Evolutionary conservation across 306 rosid species (phyloP), one percentile per base, ranked within the genome.

Genomic region (Cyclanthera cordifolia): DNA sequence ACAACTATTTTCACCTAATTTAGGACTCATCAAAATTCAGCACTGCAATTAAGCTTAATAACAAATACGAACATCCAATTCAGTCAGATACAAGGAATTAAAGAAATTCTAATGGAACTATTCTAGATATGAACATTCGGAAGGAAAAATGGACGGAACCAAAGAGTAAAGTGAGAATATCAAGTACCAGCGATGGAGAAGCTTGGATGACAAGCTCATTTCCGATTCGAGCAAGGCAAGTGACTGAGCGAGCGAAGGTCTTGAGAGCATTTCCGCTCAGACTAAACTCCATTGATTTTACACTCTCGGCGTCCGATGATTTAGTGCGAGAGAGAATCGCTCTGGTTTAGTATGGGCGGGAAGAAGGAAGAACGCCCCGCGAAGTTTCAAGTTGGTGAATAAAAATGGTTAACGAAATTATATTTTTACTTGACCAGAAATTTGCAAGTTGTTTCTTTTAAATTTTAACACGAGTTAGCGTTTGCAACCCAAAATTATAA

Each of bases 141-240:
- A 55, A 58, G 19, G 25, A 24, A 50, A 43, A 60, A 2, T 9
- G 43, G 43, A 58, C 34, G 15, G 49, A 19, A 49, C 1, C 0
- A 4, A 11, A 46, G n/a, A 20, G 9, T 2, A 4, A 11, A 57
- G 28, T 58, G 17, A 69, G 49, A 66, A 20, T 3, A 52, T 1
- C 7, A 8, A 55, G 41, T 69, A 87, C 98, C 89, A 82, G 95
- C 71, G 96, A 83, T 41, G 95, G 71, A 68, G 95, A 87, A 24
- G 98, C 90, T 82, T 89, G 93, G 76, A 92, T 77, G 14, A 83
- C 83, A 51, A 92, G 95, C 65, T 92, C 96, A 55, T 87, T 92
- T 5, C 98, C 98, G 45, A 92, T 73, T 1, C 98, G 93, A 15
- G 98, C 85, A 66, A 92, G 93, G 74, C 95, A 92, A 27, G 95